Percentiles rank a stretch among this genome's conserved stretches.
phyloP scores from a whole-genome alignment of 192 early-diverging fungal species.

The Coemansia sp. region DNA sequence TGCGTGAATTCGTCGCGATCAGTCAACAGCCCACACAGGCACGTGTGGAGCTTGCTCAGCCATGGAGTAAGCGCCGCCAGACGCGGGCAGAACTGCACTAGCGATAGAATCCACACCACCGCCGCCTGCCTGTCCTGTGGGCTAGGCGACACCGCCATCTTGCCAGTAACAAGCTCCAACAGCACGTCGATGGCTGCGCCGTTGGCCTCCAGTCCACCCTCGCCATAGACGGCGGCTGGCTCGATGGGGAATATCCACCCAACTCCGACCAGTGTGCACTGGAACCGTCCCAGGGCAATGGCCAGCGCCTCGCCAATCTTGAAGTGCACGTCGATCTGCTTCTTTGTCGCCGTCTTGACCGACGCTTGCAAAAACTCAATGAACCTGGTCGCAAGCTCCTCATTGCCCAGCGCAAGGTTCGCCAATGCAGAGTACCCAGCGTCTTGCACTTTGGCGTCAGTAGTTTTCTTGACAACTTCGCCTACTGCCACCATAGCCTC shows the following conservation, averaged over 20 bases:
- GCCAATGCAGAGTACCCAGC: constrained; percentile 69
- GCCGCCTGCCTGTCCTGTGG: constrained; percentile 44
- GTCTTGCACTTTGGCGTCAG: constrained; percentile 83
- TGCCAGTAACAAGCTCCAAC: constrained; percentile 17
- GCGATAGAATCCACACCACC: constrained; percentile 38
- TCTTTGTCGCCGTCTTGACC: constrained; percentile 61
- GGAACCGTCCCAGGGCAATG: constrained; percentile 31
- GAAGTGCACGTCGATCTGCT: constrained; percentile 86
- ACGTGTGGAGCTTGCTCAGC: constrained; percentile 70
- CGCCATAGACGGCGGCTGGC: constrained; percentile 22
- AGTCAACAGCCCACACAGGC: constrained; percentile 73
- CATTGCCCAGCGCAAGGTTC: constrained; percentile 61
- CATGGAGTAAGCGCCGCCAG: constrained; percentile 42
- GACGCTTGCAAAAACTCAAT: constrained; percentile 59
- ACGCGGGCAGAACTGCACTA: constrained; percentile 38
- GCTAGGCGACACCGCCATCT: constrained; percentile 29
- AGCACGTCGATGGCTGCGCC: constrained; percentile 14
- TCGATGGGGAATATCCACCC: constrained; percentile 38
- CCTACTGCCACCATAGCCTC: constrained; percentile 31
- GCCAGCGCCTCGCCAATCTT: constrained; percentile 83
- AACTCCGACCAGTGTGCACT: constrained; percentile 31
- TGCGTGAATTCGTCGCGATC: constrained; percentile 74
- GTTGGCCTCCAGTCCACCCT: constrained; percentile 22
- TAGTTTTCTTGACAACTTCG: constrained; percentile 59
- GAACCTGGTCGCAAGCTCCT: constrained; percentile 27